Conservation (phyloP, 495 filamentous ascomycete genomes). For the Letharia lupina region DNA sequence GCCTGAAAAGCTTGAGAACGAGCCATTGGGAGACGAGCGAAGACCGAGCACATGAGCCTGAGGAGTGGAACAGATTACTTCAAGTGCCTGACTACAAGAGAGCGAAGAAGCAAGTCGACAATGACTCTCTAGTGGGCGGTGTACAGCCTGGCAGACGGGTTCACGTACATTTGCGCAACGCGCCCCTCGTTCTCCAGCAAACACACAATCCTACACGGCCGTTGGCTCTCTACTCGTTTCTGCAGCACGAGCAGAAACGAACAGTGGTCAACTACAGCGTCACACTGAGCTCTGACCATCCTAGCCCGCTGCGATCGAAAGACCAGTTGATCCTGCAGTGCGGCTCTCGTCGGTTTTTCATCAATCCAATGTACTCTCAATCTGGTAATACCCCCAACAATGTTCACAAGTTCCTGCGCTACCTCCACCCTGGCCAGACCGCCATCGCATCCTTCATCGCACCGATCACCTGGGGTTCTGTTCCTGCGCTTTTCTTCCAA, state of each 20-base stretch:
- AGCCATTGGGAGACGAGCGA: conserved; percentile 83
- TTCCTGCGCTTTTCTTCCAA: conserved; percentile 82
- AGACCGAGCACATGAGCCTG: conserved; percentile 75
- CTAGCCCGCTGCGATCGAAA: conserved; percentile 75
- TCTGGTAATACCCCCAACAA: conserved; percentile 81
- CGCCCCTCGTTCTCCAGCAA: conserved; percentile 51
- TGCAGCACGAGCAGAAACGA: conserved; percentile 90
- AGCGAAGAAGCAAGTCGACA: conserved; percentile 60
- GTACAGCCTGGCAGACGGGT: conserved; percentile 76
- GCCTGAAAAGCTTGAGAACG: conserved; percentile 78
- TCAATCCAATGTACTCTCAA: conserved; percentile 86
- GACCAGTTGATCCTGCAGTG: conserved; percentile 82
- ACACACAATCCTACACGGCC: conserved; percentile 49
- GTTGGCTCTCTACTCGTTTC: conserved; percentile 67
- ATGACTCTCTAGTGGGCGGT: conserved; percentile 78
- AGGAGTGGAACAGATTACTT: conserved; percentile 79
- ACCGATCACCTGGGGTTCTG: conserved; percentile 84
- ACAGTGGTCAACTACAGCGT: conserved; percentile 81
- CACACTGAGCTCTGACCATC: conserved; percentile 62
- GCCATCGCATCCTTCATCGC: conserved; percentile 87
- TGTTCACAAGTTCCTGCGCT: conserved; percentile 94
- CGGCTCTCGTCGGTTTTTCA: conserved; percentile 72
- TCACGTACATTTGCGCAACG: conserved; percentile 65
- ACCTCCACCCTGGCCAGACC: conserved; percentile 80
- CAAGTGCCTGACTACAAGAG: conserved; percentile 77